phyloP scores from a whole-genome alignment of 202 grass and related monocot species.

The Eragrostis tef region DNA sequence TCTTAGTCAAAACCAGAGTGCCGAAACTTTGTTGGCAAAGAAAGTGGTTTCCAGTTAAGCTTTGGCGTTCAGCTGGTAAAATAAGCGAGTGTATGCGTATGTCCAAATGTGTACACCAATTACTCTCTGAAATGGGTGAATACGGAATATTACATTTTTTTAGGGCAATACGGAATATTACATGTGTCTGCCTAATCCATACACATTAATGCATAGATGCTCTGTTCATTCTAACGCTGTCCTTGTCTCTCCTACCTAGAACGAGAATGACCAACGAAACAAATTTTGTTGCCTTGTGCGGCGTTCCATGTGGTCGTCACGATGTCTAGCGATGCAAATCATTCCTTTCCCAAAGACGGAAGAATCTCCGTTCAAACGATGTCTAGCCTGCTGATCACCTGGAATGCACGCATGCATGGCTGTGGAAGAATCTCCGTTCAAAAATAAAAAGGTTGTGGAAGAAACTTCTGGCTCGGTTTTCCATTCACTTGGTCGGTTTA shows the following conservation, averaged over 20 bases:
- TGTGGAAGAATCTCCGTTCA: too few species aligned
- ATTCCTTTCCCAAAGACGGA: not conserved
- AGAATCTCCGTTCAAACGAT: too few species aligned
- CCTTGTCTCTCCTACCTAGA: constrained; percentile 28
- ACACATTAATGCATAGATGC: not conserved
- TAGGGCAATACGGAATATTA: too few species aligned
- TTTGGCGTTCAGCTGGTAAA: not conserved
- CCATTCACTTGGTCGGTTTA: too few species aligned
- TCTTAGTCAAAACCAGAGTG: not conserved
- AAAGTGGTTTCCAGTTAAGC: not conserved
- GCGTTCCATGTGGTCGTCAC: constrained; percentile 2
- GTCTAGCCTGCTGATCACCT: not conserved
- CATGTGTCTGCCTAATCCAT: constrained; percentile 5
- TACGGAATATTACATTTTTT: not conserved
- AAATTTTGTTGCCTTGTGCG: constrained; percentile 8
- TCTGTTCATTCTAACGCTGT: not conserved
- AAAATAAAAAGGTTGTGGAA: too few species aligned
- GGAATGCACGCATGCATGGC: too few species aligned
- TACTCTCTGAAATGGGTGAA: not conserved
- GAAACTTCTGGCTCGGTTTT: too few species aligned
- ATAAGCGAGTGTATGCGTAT: not conserved
- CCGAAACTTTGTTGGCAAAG: not conserved
- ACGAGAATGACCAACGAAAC: not conserved
- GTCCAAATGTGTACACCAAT: not conserved
- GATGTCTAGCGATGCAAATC: not conserved